Conservation (phyloP, 2,329 filamentous ascomycete species). For the Xylaria digitata region DNA sequence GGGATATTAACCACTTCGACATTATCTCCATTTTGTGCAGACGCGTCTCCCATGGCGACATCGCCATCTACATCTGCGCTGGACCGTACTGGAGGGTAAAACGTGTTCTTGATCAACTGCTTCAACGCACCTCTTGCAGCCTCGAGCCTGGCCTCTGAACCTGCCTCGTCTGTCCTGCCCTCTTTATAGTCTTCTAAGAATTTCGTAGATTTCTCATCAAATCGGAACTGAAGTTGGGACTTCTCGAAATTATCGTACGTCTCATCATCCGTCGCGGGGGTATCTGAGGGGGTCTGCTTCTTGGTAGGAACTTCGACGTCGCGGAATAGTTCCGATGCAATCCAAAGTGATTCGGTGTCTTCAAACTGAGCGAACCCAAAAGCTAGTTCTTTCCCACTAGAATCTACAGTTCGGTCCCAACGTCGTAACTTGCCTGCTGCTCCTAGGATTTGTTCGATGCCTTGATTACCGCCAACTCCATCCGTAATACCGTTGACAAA, state of each 20-base stretch:
- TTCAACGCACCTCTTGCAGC: constrained; percentile 75
- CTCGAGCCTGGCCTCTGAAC: constrained; percentile 75
- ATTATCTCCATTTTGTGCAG: constrained; percentile 67
- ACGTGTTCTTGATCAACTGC: constrained; percentile 75
- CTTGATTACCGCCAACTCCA: constrained; percentile 79
- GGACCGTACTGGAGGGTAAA: constrained; percentile 69
- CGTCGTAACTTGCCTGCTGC: constrained; percentile 83
- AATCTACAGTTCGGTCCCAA: constrained; percentile 83
- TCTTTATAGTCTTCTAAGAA: constrained; percentile 87
- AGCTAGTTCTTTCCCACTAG: constrained; percentile 74
- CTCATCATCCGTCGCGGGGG: constrained; percentile 57
- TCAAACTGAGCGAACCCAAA: constrained; percentile 98
- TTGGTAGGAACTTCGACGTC: constrained; percentile 85
- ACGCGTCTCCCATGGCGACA: constrained; percentile 72
- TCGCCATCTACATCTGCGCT: constrained; percentile 74
- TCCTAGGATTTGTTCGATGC: constrained; percentile 80
- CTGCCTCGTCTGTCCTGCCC: constrained; percentile 70
- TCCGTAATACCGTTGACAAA: constrained; percentile 89
- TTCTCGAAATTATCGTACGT: constrained; percentile 71
- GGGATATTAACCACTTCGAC: constrained; percentile 92
- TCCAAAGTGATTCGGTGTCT: constrained; percentile 86
- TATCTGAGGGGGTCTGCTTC: constrained; percentile 69
- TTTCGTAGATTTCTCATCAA: constrained; percentile 84
- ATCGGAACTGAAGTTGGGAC: constrained; percentile 75
- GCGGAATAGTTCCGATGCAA: constrained; percentile 84